A percentile compares a stretch with the other conserved stretches of the same genome.
Evolutionary conservation across 2,329 filamentous ascomycete genomes (phyloP).

Genomic region (Fusarium napiforme): DNA sequence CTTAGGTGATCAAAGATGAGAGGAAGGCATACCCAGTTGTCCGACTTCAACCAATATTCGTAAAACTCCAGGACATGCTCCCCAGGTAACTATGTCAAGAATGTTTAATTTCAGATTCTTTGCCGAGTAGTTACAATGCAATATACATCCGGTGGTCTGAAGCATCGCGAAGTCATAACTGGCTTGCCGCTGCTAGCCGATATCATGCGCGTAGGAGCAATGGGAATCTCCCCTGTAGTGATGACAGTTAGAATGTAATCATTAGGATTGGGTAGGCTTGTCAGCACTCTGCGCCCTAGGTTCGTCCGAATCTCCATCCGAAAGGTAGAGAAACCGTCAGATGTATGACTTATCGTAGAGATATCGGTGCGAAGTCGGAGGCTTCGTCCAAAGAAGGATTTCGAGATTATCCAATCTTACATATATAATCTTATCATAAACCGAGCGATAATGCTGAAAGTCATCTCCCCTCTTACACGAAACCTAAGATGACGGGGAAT

Average conservation of each 20-base stretch:
- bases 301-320: background rate
- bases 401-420: rapidly evolving
- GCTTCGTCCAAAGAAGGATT: background rate
- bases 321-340: too few species aligned
- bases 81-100: rapidly evolving
- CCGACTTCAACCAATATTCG: rapidly evolving
- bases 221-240: background rate
- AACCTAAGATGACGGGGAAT: too few species aligned
- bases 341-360: too few species aligned
- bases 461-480: too few species aligned
- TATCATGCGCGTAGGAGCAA: background rate
- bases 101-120: rapidly evolving
- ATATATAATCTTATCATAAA: background rate
- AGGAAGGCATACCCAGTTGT: background rate
- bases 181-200: background rate
- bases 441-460: too few species aligned
- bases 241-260: background rate
- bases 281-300: background rate
- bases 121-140: rapidly evolving
- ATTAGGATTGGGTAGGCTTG: background rate
- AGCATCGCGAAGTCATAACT: too few species aligned
- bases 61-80: background rate
- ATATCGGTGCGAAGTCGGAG: background rate
- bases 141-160: background rate
- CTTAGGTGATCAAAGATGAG: too few species aligned